Base-by-base conservation (phyloP, 2,329 filamentous ascomycete genomes). In the Penicillium freii region DNA sequence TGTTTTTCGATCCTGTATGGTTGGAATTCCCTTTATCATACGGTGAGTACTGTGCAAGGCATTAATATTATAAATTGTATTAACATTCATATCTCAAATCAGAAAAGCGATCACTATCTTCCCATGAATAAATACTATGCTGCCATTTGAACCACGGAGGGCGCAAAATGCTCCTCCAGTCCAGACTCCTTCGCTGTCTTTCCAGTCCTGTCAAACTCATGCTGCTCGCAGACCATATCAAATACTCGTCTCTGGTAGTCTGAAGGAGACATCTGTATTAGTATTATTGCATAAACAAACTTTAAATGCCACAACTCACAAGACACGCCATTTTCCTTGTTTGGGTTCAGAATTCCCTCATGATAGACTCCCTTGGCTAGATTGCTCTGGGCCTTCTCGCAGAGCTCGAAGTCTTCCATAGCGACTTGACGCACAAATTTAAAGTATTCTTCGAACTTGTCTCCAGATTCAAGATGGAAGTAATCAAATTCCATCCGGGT, bases 401-500 rank as follows among this genome's bases (percentile, higher is more conserved):
- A 85, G 1, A 84, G 71, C 67, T 84, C 82, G 59, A 77, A 84
- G 56, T 84, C 82, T 59, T 84, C 82, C 57, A 82, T 66, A 0
- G 82, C 82, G 3, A 85, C 82, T 59, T 82, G 81, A 3, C 82
- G 73, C 4, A 84, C 81, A 52, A 84, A 84, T 42, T 78, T 80
- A 64, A 76, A 84, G 61, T 84, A 84, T 6, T 82, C 76, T 56
- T 84, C 80, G 58, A 84, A 84, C 46, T 80, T 79, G n/a, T 82
- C 77, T 7, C 77, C 80, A 0, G 71, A 73, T 34, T 77, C 79
- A 31, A 75, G 62, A 56, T 84, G 81, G 61, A 83, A 84, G 60
- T 85, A 85, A 63, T 84, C 82, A 57, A 85, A 85, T 62, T 84
- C 81, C 82, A 84, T 84, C 15, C 80, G 73, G 0, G 79, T 80